Evolutionary conservation across 805 yeast genomes (phyloP).

Genomic region (Danielozyma ontarioensis): DNA sequence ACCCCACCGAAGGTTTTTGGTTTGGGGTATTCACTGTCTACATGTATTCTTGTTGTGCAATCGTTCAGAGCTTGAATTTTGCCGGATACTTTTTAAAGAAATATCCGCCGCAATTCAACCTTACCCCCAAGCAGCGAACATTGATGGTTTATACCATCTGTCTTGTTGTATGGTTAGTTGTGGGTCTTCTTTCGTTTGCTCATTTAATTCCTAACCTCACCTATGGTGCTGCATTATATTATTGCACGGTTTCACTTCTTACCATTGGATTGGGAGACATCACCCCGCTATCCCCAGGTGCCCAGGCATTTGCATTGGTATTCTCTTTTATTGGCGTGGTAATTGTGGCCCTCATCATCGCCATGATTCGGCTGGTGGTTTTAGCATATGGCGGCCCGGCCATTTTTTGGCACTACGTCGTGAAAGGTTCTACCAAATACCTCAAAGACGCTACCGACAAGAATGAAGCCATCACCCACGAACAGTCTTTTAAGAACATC

Average conservation of each 20-base stretch:
- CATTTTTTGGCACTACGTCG: constrained; percentile 61
- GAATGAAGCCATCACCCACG: constrained; percentile 23
- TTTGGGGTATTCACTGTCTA: constrained; percentile 63
- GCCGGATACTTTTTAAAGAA: constrained; percentile 53
- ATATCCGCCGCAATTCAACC: constrained; percentile 68
- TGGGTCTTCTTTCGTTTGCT: constrained; percentile 53
- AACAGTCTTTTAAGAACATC: constrained; percentile 54
- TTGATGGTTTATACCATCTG: constrained; percentile 68
- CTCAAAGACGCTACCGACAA: constrained; percentile 16
- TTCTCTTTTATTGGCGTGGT: constrained; percentile 70
- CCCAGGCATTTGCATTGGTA: constrained; percentile 54
- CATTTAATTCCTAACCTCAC: constrained; percentile 28
- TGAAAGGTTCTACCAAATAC: constrained; percentile 39
- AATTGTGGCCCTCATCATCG: constrained; percentile 66
- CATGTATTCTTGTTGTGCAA: constrained; percentile 55
- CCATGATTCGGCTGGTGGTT: constrained; percentile 64
- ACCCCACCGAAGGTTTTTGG: constrained; percentile 68
- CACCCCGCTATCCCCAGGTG: constrained; percentile 47
- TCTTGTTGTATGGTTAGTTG: constrained; percentile 62
- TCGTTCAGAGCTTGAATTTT: constrained; percentile 51
- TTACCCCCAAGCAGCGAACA: constrained; percentile 62
- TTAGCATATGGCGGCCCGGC: constrained; percentile 58
- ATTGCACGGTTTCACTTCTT: constrained; percentile 63
- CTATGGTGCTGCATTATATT: constrained; percentile 69
- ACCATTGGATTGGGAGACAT: constrained; percentile 84